Conservation (phyloP, 371 early-diverging fungal species). For the Zopfochytrium polystomum region DNA sequence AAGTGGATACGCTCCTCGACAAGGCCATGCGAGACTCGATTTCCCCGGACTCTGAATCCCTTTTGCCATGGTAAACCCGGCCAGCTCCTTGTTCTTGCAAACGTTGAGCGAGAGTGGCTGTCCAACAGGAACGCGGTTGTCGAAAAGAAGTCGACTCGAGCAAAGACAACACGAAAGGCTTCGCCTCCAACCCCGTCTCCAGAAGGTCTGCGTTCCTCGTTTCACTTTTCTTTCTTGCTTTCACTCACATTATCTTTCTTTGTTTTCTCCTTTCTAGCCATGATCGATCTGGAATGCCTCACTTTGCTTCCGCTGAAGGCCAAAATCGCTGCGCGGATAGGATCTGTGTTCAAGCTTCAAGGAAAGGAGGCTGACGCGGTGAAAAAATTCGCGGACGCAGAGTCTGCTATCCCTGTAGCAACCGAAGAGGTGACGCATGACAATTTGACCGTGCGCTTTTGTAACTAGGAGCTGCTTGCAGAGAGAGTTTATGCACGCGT, state of each 20-base stretch:
- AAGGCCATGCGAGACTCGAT: constrained; percentile 45
- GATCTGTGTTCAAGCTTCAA: constrained; percentile 4
- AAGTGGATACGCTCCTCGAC: constrained; percentile 47
- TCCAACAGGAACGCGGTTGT: no score
- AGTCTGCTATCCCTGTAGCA: constrained; percentile 20
- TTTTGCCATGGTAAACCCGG: not conserved
- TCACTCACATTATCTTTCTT: no score
- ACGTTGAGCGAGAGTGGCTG: no score
- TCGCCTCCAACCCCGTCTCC: not conserved
- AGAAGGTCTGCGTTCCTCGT: not conserved
- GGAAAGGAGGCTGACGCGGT: constrained; percentile 37
- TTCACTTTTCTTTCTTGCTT: no score
- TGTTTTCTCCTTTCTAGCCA: no score
- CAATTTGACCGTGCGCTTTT: not conserved
- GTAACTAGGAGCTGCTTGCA: not conserved
- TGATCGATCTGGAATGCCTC: constrained; percentile 7
- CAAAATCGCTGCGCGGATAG: constrained; percentile 18
- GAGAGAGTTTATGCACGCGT: constrained; percentile 5
- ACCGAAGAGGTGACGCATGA: constrained; percentile 12
- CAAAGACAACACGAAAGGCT: no score
- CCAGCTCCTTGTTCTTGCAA: no score
- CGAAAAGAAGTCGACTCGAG: no score
- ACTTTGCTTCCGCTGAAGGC: constrained; percentile 23
- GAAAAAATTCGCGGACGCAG: constrained; percentile 30
- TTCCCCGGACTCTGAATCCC: not conserved